Evolutionary conservation across 306 rosid species (phyloP), one percentile per base, ranked within the genome.

Genomic region (Lathyrus sativus): DNA sequence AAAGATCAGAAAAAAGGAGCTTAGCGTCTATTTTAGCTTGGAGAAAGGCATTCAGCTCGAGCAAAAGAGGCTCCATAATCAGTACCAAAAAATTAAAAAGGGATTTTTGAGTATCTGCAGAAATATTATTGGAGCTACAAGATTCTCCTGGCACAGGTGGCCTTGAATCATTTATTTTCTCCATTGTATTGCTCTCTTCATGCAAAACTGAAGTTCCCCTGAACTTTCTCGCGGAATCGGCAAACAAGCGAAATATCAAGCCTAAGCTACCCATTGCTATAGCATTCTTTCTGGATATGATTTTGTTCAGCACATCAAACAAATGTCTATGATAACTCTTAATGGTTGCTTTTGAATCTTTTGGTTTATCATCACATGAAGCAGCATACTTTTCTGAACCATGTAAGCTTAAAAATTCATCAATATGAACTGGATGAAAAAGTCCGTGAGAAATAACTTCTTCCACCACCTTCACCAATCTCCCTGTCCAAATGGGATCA

Each of bases 241-340:
- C 84, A 77, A 80, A 83, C 78, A 88, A 73, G 63, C 38, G 82
- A 80, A 90, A 83, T 33, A 93, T 53, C 73, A 80, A 85, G 54
- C 95, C 96, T 12, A 90, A 38, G 77, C 84, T 83, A 76, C 83
- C 73, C 82, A 86, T 74, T 74, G 90, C 95, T 72, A 62, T 70
- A 62, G 70, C 78, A 49, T 85, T 89, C 80, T 85, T 85, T 33
- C 68, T 75, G 68, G 84, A 76, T 54, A 79, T 78, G 75, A 82
- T 68, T 67, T 60, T 82, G 70, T 81, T 84, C 79, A 85, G 62
- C 33, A 67, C 84, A 46, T 87, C 88, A 78, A 93, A 93, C 57
- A 90, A 73, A 85, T 93, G 95, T 76, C 88, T 86, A 74, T 86
- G 96, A 79, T 88, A 93, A 81, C 97, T 88, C 81, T 76, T 75